Evolutionary conservation across 495 filamentous ascomycete genomes (phyloP), one percentile per base, ranked within the genome.

Genomic region (Pyrenopolyporus hunteri): DNA sequence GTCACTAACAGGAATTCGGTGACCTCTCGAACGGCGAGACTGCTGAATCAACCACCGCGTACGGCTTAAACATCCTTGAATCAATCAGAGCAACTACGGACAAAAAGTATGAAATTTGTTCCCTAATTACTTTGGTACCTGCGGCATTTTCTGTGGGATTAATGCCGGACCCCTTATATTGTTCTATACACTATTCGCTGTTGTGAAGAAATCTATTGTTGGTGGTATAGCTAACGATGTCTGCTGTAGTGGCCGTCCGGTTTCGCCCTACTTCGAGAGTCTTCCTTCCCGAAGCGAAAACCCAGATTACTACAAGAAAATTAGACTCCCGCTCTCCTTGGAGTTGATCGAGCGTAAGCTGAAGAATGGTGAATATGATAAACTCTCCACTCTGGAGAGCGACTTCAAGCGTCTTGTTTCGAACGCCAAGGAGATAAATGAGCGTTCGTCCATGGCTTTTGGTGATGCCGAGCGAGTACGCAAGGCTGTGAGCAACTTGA

Each of bases 341-440:
- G 84, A 90, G 52, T 84, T 79, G 1, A 88, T 95, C 39, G 86
- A 91, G 74, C 79, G 70, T n/a, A 90, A 89, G 71, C 77, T 93
- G 26, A 74, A 82, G 19, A 77, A 80, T 16, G 73, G 81, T 31
- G 81, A 84, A 53, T 95, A 91, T 69, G 65, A 77, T 8, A 83
- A 74, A 28, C 72, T 92, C 33, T 80, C 87, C 17, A 74, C 79
- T 22, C 67, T 92, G 5, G 89, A 92, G 67, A 83, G 84, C 64
- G 89, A 89, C 64, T 80, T 90, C 63, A 91, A 91, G 74, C 87
- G 88, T 35, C 83, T 92, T 77, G 83, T 92, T 53, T 80, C 79
- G 31, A 92, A 92, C 68, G 88, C 89, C 4, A 92, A 91, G 66
- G 80, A 85, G 17, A 89, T 79, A 72, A 90, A 90, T 64, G 78